These are phyloP conservation scores for Chamaenerion angustifolium DNA, from an alignment of 345 rosid species.

Conservation along the genomic window DNA sequence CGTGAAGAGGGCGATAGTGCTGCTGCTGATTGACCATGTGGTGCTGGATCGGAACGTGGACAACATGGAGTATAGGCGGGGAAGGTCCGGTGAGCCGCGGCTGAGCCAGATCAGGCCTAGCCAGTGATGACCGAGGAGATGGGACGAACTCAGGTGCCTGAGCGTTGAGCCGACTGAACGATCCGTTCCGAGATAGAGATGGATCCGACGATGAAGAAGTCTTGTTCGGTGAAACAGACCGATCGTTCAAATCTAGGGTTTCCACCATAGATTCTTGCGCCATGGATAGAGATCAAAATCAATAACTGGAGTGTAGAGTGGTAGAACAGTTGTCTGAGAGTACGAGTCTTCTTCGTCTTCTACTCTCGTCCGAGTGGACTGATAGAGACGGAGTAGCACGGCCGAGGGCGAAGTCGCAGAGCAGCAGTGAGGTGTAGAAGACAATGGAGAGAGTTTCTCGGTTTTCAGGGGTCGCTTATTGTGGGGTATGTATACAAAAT, in stretches of 20 bases:
- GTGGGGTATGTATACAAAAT: conserved; percentile 2
- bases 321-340: neutral
- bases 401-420: neutral
- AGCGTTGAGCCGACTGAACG: conserved; percentile 74
- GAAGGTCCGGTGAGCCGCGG: conserved; percentile 8
- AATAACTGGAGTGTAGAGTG: neutral
- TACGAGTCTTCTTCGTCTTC: conserved; percentile 7
- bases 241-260: conserved; percentile 23
- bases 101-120: conserved; percentile 3
- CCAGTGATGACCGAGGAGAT: conserved; percentile 15
- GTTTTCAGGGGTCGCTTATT: neutral
- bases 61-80: conserved; percentile 11
- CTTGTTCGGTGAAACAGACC: neutral
- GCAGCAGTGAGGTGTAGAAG: neutral
- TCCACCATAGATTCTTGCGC: conserved; percentile 16
- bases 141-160: conserved; percentile 93
- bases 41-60: conserved; percentile 30
- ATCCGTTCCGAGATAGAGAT: conserved; percentile 23
- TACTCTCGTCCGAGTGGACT: neutral
- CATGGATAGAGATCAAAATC: conserved; percentile 4
- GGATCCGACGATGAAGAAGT: conserved; percentile 11
- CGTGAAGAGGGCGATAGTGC: conserved; percentile 21
- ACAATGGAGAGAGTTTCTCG: conserved; percentile 22
- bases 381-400: neutral
- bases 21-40: conserved; percentile 25